Evolutionary conservation across 192 early-diverging fungal species (phyloP).

Genomic region (Backusella parvicylindrica): DNA sequence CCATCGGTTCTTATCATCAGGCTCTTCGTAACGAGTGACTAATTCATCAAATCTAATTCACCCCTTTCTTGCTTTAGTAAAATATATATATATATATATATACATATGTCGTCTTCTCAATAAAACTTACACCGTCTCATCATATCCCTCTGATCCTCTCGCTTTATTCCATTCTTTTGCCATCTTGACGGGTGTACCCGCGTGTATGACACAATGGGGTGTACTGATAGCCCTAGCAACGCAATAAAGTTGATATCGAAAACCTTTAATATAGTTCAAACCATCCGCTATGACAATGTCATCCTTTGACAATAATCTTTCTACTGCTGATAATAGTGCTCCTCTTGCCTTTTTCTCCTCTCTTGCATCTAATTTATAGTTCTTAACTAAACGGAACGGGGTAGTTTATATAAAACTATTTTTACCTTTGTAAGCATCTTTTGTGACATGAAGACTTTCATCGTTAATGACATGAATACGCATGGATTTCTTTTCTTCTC

Average conservation of each 20-base stretch:
- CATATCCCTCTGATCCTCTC: conserved; percentile 43
- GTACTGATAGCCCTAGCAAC: conserved; percentile 81
- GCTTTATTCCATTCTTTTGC: conserved; percentile 55
- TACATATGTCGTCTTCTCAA: not conserved
- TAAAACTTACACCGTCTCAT: conserved; percentile 32
- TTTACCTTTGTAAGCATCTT: conserved; percentile 61
- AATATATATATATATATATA: too few species aligned
- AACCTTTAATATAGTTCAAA: conserved; percentile 99
- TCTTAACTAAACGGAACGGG: not conserved
- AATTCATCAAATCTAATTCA: conserved; percentile 70
- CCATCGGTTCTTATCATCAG: conserved; percentile 86
- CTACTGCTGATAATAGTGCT: conserved; percentile 84
- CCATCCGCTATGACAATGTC: conserved; percentile 87
- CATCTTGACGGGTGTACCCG: conserved; percentile 51
- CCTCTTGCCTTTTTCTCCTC: conserved; percentile 92
- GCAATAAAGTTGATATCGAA: conserved; percentile 95
- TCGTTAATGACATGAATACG: conserved; percentile 77
- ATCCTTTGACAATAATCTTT: conserved; percentile 79
- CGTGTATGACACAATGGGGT: conserved; percentile 80
- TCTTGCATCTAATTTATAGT: conserved; percentile 13
- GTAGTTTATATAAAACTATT: too few species aligned
- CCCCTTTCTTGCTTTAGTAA: not conserved
- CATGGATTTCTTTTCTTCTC: conserved; percentile 34
- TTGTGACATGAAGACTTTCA: conserved; percentile 59
- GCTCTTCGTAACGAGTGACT: conserved; percentile 90